Evolutionary conservation across 2,329 filamentous ascomycete genomes (phyloP).

Genomic region (Chaetomium sp.): DNA sequence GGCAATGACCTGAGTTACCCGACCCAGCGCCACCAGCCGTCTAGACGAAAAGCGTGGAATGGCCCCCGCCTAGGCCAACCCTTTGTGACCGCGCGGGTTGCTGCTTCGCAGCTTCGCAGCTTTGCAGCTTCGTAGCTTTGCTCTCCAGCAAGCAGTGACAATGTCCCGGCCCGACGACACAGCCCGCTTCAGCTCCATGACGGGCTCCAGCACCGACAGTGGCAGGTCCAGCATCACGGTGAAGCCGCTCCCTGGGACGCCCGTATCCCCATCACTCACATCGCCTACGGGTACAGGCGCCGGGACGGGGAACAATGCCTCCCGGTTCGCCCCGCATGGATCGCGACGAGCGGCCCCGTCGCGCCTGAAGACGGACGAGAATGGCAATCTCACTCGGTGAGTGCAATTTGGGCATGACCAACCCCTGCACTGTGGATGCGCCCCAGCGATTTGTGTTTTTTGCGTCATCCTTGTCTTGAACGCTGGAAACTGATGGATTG

Average conservation of each 20-base stretch:
- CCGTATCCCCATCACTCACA: constrained; percentile 10
- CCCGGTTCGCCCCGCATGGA: constrained; percentile 17
- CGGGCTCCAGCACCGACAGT: constrained; percentile 60
- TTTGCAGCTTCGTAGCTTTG: too few species aligned
- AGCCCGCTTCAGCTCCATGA: constrained; percentile 59
- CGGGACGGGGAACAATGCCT: constrained; percentile 24
- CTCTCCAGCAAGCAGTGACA: constrained; percentile 31
- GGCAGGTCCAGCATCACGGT: constrained; percentile 61
- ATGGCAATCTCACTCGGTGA: constrained; percentile 37
- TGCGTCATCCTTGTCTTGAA: constrained; percentile 9
- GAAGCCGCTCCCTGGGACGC: constrained; percentile 37
- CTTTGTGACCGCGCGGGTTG: constrained; percentile 19
- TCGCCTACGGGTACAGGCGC: constrained; percentile 16
- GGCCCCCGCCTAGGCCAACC: constrained; percentile 12
- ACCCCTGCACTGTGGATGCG: constrained; percentile 20
- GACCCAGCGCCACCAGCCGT: neutral
- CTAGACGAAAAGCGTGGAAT: constrained; percentile 15
- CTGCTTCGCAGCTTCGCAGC: constrained; percentile 10
- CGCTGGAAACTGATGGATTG: constrained; percentile 27
- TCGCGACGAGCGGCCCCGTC: constrained; percentile 36
- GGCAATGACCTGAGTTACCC: constrained; percentile 19
- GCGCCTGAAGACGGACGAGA: constrained; percentile 52
- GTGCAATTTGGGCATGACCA: constrained; percentile 21
- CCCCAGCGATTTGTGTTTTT: constrained; percentile 5
- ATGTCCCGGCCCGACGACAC: constrained; percentile 63